Evolutionary conservation across 306 rosid genomes (phyloP).

Genomic region (Prunus salicina): DNA sequence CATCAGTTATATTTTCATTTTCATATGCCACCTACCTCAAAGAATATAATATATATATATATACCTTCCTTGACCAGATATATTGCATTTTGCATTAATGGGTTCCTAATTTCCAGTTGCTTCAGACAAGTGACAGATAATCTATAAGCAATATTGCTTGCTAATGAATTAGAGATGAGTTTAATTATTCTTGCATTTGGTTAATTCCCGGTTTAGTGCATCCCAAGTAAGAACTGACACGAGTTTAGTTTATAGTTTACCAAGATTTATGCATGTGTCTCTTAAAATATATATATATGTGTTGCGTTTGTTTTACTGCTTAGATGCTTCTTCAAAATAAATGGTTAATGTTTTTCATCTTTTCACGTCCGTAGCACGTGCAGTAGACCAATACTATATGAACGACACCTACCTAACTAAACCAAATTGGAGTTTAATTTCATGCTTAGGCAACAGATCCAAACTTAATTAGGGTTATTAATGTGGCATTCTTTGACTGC

Average conservation of each 20-base stretch:
- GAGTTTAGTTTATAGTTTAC: not conserved
- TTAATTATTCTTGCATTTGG: not conserved
- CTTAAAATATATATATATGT: not conserved
- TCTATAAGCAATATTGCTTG: not conserved
- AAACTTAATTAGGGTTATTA: not conserved
- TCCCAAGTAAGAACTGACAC: constrained; percentile 1
- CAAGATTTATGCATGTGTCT: not conserved
- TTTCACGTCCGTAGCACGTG: not conserved
- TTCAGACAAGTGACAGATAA: not conserved
- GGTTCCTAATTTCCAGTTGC: not conserved
- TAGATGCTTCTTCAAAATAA: not conserved
- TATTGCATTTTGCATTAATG: not conserved
- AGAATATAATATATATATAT: not conserved
- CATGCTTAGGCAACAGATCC: not conserved
- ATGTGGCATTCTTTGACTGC: not conserved
- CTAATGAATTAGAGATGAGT: not conserved
- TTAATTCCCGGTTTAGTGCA: constrained; percentile 1
- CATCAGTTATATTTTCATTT: not conserved
- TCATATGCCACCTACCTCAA: not conserved
- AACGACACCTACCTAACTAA: not conserved
- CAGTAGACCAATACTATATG: not conserved
- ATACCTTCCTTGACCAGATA: not conserved
- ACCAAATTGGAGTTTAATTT: not conserved
- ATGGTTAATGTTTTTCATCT: not conserved
- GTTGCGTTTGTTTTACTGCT: not conserved